Evolutionary conservation across 305 asterid species (phyloP).

Genomic region (Fraxinus platypoda): DNA sequence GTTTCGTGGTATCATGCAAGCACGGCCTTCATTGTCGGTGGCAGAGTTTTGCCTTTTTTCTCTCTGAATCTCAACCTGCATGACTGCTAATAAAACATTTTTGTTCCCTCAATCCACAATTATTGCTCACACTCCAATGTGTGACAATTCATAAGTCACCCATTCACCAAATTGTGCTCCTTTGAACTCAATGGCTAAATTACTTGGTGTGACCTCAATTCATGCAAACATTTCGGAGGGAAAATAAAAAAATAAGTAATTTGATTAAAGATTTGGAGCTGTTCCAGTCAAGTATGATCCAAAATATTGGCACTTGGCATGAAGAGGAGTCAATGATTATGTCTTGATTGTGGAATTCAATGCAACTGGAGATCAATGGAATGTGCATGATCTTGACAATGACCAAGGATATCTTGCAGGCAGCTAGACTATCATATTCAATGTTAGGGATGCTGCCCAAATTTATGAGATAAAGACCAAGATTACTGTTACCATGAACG

Average conservation of each 20-base stretch:
- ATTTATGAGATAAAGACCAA: not conserved
- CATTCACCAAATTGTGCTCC: not conserved
- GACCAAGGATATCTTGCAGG: not conserved
- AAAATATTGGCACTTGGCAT: not conserved
- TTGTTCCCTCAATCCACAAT: not conserved
- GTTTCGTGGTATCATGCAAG: not conserved
- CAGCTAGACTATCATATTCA: not conserved
- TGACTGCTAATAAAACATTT: not conserved
- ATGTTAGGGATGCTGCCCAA: not conserved
- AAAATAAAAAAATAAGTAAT: not conserved
- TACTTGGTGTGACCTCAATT: not conserved
- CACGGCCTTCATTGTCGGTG: not conserved
- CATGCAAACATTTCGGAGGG: not conserved
- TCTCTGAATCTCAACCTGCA: not conserved
- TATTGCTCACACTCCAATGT: not conserved
- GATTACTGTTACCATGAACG: not conserved
- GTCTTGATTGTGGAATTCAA: not conserved
- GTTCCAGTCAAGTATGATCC: not conserved
- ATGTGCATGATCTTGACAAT: not conserved
- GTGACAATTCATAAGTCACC: not conserved
- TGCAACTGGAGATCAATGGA: not conserved
- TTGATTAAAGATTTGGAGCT: not conserved
- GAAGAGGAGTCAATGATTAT: slow-evolving; percentile 1
- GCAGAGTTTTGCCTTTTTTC: not conserved
- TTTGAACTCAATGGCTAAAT: not conserved